Conservation (phyloP, 805 yeast species). For the Wickerhamiella nectarea region DNA sequence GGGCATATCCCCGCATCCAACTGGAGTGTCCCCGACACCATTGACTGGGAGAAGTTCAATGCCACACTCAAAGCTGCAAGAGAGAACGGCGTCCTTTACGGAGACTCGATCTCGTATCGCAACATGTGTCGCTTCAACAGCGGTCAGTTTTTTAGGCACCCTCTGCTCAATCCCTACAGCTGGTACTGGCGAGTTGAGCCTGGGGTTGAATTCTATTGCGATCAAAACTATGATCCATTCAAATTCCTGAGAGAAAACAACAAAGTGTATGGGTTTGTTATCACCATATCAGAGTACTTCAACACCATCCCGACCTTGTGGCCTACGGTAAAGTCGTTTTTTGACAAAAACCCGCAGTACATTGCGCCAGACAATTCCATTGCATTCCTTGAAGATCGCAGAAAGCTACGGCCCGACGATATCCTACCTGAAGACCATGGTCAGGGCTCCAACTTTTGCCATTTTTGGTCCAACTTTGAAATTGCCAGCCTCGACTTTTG, state of each 20-base stretch:
- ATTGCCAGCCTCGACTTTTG: slow-evolving; percentile 63
- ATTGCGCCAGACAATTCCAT: slow-evolving; percentile 52
- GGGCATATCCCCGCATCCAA: slow-evolving; percentile 71
- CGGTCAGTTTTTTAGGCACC: slow-evolving; percentile 77
- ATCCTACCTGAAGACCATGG: slow-evolving; percentile 33
- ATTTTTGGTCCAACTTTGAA: slow-evolving; percentile 81
- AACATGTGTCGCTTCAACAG: slow-evolving; percentile 95
- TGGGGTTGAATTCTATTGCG: slow-evolving; percentile 76
- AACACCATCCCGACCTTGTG: slow-evolving; percentile 81
- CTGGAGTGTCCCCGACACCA: slow-evolving; percentile 67
- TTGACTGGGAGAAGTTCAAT: slow-evolving; percentile 44
- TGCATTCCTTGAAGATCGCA: slow-evolving; percentile 41
- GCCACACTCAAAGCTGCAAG: slow-evolving; percentile 34
- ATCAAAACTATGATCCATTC: slow-evolving; percentile 60
- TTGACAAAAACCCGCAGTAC: slow-evolving; percentile 41
- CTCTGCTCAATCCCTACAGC: slow-evolving; percentile 55
- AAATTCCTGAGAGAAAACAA: slow-evolving; percentile 58
- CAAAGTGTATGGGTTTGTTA: slow-evolving; percentile 79
- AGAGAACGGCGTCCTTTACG: slow-evolving; percentile 44
- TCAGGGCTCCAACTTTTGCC: slow-evolving; percentile 62
- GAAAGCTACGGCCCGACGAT: slow-evolving; percentile 32
- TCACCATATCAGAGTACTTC: slow-evolving; percentile 66
- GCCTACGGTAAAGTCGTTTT: slow-evolving; percentile 54
- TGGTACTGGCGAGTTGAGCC: slow-evolving; percentile 97
- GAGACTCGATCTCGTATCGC: slow-evolving; percentile 53